Evolutionary conservation across 2,329 filamentous ascomycete species (phyloP).

Genomic region (Monascus ruber): DNA sequence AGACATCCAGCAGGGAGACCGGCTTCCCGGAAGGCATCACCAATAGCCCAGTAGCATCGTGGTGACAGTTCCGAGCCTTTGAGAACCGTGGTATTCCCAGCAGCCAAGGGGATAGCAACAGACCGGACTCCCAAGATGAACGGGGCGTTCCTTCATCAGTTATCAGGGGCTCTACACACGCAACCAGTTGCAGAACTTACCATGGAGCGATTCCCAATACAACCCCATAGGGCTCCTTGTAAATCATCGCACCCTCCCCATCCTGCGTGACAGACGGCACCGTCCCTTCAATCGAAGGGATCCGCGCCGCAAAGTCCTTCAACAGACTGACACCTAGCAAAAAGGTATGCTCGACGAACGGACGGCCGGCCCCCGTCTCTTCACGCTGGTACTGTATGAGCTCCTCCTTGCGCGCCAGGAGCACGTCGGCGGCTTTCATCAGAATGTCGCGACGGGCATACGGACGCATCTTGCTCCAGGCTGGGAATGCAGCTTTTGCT

Average conservation of each 20-base stretch:
- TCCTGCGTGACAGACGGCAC: slow-evolving; percentile 39
- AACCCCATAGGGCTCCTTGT: slow-evolving; percentile 69
- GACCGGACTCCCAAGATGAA: slow-evolving; percentile 38
- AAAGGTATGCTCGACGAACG: slow-evolving; percentile 26
- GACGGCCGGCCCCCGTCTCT: slow-evolving; percentile 42
- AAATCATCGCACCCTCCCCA: slow-evolving; percentile 50
- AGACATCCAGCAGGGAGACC: slow-evolving; percentile 65
- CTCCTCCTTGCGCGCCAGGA: slow-evolving; percentile 48
- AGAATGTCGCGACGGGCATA: slow-evolving; percentile 56
- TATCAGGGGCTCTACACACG: too few species aligned
- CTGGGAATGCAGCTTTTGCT: slow-evolving; percentile 56
- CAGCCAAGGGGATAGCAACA: slow-evolving; percentile 52
- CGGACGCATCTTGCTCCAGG: slow-evolving; percentile 56
- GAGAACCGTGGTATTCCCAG: slow-evolving; percentile 64
- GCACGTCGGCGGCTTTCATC: slow-evolving; percentile 23
- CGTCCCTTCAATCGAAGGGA: slow-evolving; percentile 37
- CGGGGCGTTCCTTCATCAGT: slow-evolving; percentile 38
- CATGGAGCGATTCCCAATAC: slow-evolving; percentile 71
- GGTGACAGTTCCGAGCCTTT: slow-evolving; percentile 62
- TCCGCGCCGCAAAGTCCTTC: slow-evolving; percentile 41
- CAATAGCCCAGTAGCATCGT: slow-evolving; percentile 51
- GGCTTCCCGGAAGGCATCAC: slow-evolving; percentile 56
- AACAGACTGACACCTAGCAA: slow-evolving; percentile 26
- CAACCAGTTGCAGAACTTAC: slow-evolving; percentile 33
- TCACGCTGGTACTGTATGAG: slow-evolving; percentile 47